Base-by-base conservation (phyloP, 2,329 filamentous ascomycete species). In the Incumbomyces delicatus region DNA sequence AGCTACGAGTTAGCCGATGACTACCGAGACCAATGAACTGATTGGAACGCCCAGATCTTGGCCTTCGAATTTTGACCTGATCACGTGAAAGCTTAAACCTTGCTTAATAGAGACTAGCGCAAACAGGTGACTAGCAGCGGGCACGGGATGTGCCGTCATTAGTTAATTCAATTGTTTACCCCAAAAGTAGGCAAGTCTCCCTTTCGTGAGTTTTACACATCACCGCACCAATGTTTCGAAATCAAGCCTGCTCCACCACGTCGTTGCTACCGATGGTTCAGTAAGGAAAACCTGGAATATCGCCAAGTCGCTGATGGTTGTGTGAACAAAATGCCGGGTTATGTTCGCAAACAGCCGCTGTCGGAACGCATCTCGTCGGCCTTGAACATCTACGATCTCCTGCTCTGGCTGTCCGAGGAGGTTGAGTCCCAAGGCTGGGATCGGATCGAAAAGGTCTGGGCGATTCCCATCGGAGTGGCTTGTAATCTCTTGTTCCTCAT, bases 371-470 rank as follows among this genome's bases (percentile, higher is more conserved):
- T 96, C 63, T 80, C 80, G 62, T 75, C 85, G 47, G 80, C 80
- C 64, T 71, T 95, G 49, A 90, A 96, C 61, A 87, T 87, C 2
- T 83, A 85, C 69, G 92, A 98, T 67, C 85, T 90, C 60, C 69
- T 92, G 45, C 78, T 98, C 14, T 95, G 87, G 85, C 66, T 94
- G 1, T 94, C 87, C 0, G 90, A 96, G 63, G 87, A 95, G 67
- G 76, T 98, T 50, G 89, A 95, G 62, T 87, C 87, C 22, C 82
- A 84, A 60, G 86, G 95, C 58, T 94, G 88, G 81, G 86, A 95
- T 57, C 87, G 90, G 16, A 70, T 78, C 50, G 71, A 80, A 51
- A 83, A 85, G 55, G 69, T 80, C 31, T 83, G 87, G 63, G 85
- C 87, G 20, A 77, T 80, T 4, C 81, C 86, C 43, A 70, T 94